A percentile compares a stretch with the other conserved stretches of the same genome.
These are phyloP conservation scores for Talaromyces verruculosus DNA, from an alignment of 2,329 filamentous ascomycete species.

Conservation along the genomic window DNA sequence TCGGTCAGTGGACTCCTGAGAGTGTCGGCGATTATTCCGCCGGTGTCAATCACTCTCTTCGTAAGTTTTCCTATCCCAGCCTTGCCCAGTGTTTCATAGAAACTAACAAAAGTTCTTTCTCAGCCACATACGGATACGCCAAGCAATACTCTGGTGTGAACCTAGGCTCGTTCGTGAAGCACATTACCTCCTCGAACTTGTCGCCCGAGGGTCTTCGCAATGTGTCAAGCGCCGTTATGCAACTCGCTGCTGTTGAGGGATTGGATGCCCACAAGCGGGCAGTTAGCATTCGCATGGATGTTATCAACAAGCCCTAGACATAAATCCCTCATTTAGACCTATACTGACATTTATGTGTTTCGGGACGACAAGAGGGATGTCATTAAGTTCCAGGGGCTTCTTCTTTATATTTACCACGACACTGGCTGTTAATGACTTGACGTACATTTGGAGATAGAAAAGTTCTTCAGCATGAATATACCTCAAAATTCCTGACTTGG, in stretches of 20 bases:
- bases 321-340: not conserved
- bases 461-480: not conserved
- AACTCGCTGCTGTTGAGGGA: constrained; percentile 89
- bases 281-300: constrained; percentile 63
- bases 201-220: constrained; percentile 81
- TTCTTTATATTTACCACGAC: not conserved
- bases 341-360: not conserved
- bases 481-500: not conserved
- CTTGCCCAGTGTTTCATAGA: not conserved
- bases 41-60: constrained; percentile 94
- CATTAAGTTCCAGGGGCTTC: not conserved
- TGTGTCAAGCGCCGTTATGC: constrained; percentile 88
- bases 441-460: not conserved
- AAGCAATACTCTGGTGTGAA: constrained; percentile 99
- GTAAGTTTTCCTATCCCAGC: constrained; percentile 58
- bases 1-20: constrained; percentile 95
- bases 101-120: constrained; percentile 28
- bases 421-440: not conserved
- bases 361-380: not conserved
- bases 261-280: constrained; percentile 86
- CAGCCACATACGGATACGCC: constrained; percentile 95
- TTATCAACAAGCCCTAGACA: constrained; percentile 31
- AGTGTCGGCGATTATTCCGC: constrained; percentile 98
- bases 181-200: constrained; percentile 92
- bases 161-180: constrained; percentile 91